Percentiles rank a stretch among this genome's conserved stretches.
Evolutionary conservation across 768 basidiomycete species (phyloP).

Genomic region (Rossbeevera mucosa): DNA sequence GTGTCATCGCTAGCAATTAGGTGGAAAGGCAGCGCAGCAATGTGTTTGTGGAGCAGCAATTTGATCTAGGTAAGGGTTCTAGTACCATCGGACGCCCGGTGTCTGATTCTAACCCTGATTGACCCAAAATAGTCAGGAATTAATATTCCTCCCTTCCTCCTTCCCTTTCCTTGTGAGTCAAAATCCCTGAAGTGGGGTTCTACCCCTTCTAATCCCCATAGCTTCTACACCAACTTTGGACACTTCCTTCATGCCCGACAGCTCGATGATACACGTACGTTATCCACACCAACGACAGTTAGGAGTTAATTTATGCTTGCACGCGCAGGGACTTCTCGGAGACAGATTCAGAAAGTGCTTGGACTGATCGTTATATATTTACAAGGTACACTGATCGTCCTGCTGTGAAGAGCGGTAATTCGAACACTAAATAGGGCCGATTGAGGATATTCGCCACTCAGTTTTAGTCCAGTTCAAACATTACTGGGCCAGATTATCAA

Average conservation of each 20-base stretch:
- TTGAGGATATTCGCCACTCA: not conserved
- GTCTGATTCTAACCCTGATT: conserved; percentile 3
- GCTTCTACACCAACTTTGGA: not conserved
- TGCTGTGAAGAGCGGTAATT: not conserved
- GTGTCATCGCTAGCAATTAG: not conserved
- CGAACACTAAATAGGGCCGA: not conserved
- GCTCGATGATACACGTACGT: not conserved
- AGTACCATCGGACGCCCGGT: not conserved
- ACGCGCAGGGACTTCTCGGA: not conserved
- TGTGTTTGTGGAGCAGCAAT: not conserved
- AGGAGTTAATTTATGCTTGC: conserved; percentile 11
- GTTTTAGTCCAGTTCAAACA: not conserved
- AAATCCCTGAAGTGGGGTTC: not conserved
- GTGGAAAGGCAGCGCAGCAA: not conserved
- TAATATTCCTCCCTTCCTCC: not conserved
- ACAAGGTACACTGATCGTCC: not conserved
- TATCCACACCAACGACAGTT: not conserved
- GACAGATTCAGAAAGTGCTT: not conserved
- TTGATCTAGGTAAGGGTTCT: conserved; percentile 1
- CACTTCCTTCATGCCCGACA: not conserved
- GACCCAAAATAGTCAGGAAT: not conserved
- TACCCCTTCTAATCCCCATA: not conserved
- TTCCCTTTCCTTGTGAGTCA: not conserved
- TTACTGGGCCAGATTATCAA: not conserved
- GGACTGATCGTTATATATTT: not conserved